phyloP scores from a whole-genome alignment of 768 basidiomycete species.

The Polyporus arcularius region DNA sequence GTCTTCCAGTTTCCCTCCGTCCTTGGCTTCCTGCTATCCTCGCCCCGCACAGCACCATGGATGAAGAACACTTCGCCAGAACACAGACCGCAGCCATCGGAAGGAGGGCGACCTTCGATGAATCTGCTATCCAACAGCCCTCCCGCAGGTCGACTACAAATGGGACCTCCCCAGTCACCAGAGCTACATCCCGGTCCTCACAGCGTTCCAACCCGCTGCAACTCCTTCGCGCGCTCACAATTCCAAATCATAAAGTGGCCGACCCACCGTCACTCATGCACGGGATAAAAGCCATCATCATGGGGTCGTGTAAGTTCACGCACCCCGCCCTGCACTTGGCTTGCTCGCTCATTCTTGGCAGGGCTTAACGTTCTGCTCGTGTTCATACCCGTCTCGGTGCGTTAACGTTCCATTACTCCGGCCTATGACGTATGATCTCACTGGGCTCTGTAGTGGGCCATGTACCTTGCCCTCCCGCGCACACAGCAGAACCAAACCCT shows the following conservation, averaged over 20 bases:
- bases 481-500: conserved; percentile 50
- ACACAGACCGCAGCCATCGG: conserved; percentile 15
- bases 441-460: conserved; percentile 57
- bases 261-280: conserved; percentile 44
- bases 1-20: background rate
- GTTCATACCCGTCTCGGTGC: conserved; percentile 71
- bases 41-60: background rate
- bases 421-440: background rate
- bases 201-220: background rate
- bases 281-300: conserved; percentile 55
- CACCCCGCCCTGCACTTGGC: background rate
- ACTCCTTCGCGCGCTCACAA: conserved; percentile 9
- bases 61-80: conserved; percentile 5
- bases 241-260: conserved; percentile 34
- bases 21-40: background rate
- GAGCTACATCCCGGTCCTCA: conserved; percentile 5
- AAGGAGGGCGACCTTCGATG: conserved; percentile 7
- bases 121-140: background rate
- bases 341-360: conserved; percentile 28
- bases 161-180: conserved; percentile 1
- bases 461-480: conserved; percentile 58
- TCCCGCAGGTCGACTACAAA: conserved; percentile 12
- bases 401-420: conserved; percentile 21
- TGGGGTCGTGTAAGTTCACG: conserved; percentile 54
- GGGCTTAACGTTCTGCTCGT: conserved; percentile 72